These are phyloP conservation scores for Mycena belliarum DNA, from an alignment of 768 basidiomycete species.

Conservation along the genomic window DNA sequence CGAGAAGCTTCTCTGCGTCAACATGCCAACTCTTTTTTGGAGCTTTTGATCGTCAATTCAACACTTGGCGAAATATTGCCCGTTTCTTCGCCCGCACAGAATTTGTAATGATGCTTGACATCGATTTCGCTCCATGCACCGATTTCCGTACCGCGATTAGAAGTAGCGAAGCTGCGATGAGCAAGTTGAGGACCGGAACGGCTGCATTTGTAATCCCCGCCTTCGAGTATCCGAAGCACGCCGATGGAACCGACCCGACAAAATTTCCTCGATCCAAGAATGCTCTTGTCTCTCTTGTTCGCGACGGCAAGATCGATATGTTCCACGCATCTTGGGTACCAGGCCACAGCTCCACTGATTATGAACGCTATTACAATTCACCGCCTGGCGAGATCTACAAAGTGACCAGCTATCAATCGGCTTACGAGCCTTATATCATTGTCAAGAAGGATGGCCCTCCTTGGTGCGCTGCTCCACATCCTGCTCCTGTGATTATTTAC, in stretches of 20 bases:
- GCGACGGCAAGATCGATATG: conserved; percentile 59
- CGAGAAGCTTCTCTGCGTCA: not conserved
- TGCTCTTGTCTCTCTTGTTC: conserved; percentile 58
- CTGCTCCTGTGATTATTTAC: too few relatives aligned
- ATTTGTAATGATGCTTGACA: conserved; percentile 89
- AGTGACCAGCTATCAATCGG: conserved; percentile 74
- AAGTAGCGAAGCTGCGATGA: conserved; percentile 39
- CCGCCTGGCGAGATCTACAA: conserved; percentile 69
- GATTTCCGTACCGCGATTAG: conserved; percentile 67
- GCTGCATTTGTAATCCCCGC: conserved; percentile 83
- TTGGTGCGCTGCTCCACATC: too few relatives aligned
- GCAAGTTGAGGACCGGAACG: conserved; percentile 55
- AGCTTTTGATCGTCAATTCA: conserved; percentile 81
- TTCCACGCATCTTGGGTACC: conserved; percentile 79
- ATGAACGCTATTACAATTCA: conserved; percentile 63
- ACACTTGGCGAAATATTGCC: conserved; percentile 87
- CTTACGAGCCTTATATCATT: conserved; percentile 88
- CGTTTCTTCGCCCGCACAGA: conserved; percentile 82
- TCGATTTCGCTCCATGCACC: conserved; percentile 85
- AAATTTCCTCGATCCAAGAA: conserved; percentile 71
- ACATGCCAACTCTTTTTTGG: not conserved
- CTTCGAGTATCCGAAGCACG: conserved; percentile 73
- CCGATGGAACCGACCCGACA: conserved; percentile 58
- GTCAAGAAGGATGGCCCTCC: conserved; percentile 75
- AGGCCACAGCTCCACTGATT: conserved; percentile 84